A percentile compares a stretch with the other conserved stretches of the same genome.
Conservation (phyloP, 441 rosid species). For the Corymbia citriodora region DNA sequence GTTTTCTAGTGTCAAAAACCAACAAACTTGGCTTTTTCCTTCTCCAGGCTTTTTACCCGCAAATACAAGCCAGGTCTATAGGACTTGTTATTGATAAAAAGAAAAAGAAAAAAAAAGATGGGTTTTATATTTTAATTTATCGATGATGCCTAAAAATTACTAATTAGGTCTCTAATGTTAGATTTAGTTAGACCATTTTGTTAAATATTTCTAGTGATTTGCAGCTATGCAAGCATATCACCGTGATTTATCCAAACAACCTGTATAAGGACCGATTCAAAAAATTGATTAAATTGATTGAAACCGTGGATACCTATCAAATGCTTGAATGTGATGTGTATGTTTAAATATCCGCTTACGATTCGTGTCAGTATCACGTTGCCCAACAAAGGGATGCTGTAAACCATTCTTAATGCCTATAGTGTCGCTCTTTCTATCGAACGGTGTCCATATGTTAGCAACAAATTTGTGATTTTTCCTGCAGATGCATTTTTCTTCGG, state of each 20-base stretch:
- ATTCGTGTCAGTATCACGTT: neutral
- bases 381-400: neutral
- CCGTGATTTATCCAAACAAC: neutral
- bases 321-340: neutral
- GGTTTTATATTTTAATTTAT: neutral
- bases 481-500: neutral
- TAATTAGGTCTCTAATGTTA: neutral
- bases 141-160: no score
- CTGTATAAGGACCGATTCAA: rapidly evolving
- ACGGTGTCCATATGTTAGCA: neutral
- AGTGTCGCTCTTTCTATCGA: neutral
- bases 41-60: no score
- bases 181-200: neutral
- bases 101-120: neutral
- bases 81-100: neutral
- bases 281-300: neutral
- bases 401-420: neutral
- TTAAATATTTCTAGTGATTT: neutral
- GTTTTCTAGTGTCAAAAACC: no score
- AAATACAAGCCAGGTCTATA: neutral
- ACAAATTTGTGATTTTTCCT: neutral
- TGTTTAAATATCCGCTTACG: rapidly evolving
- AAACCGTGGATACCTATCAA: neutral
- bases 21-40: no score
- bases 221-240: neutral